Percentiles rank a stretch among this genome's conserved stretches.
Conservation (phyloP, 176 grass and related monocot species). For the Alopecurus myosuroides region DNA sequence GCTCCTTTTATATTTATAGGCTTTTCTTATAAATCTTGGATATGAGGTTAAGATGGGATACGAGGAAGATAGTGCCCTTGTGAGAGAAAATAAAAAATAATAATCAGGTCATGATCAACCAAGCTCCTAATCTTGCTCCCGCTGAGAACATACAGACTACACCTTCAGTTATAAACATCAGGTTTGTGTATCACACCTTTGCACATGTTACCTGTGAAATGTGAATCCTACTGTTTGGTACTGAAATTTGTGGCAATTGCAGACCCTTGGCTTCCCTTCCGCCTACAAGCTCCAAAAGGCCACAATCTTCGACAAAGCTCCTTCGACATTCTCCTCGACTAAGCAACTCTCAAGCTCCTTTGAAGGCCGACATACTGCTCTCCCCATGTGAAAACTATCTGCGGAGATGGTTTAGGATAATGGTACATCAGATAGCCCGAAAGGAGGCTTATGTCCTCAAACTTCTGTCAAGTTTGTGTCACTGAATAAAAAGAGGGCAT, state of each 20-base stretch:
- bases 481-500: conserved; percentile 53
- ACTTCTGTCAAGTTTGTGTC: conserved; percentile 49
- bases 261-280: conserved; percentile 29
- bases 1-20: conserved; percentile 32
- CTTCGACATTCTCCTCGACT: conserved; percentile 32
- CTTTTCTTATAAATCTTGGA: conserved; percentile 1
- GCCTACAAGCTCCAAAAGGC: conserved; percentile 40
- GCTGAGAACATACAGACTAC: conserved; percentile 51
- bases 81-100: conserved; percentile 56
- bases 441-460: conserved; percentile 28
- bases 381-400: conserved; percentile 29
- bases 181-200: conserved; percentile 42
- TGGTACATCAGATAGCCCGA: conserved; percentile 16
- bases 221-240: conserved; percentile 12
- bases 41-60: conserved; percentile 47
- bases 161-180: conserved; percentile 44
- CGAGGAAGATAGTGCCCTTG: conserved; percentile 41
- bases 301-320: conserved; percentile 26
- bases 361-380: conserved; percentile 26
- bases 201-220: conserved; percentile 21
- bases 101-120: conserved; percentile 37
- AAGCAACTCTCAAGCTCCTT: conserved; percentile 20
- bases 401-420: conserved; percentile 19
- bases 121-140: conserved; percentile 35
- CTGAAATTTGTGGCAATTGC: background rate